phyloP scores from a whole-genome alignment of 768 basidiomycete genomes.

The Kwoniella europaea region DNA sequence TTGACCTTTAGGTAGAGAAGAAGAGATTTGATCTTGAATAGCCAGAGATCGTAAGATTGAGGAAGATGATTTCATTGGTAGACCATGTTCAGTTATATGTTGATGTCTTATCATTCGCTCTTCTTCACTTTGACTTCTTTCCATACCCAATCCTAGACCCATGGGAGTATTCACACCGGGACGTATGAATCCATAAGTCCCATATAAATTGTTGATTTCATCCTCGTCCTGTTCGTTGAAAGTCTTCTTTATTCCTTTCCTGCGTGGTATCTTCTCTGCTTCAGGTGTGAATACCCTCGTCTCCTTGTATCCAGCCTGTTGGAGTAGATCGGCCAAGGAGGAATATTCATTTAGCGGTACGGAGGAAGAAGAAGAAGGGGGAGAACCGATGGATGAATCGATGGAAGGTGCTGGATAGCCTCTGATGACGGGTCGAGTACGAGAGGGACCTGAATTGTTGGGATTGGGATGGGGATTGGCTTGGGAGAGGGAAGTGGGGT shows the following conservation, averaged over 20 bases:
- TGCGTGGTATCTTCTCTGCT: slow-evolving; percentile 60
- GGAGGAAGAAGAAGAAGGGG: slow-evolving; percentile 11
- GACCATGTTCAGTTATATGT: slow-evolving; percentile 44
- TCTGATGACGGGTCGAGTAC: slow-evolving; percentile 7
- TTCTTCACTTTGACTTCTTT: not conserved
- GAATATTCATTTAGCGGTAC: slow-evolving; percentile 64
- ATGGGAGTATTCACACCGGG: not conserved
- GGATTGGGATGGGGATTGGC: not conserved
- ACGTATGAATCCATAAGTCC: slow-evolving; percentile 33
- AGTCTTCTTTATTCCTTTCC: slow-evolving; percentile 35
- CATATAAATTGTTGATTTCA: slow-evolving; percentile 36
- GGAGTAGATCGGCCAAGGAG: slow-evolving; percentile 79
- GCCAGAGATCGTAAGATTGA: slow-evolving; percentile 39
- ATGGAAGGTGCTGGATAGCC: slow-evolving; percentile 25
- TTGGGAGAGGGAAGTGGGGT: slow-evolving; percentile 37
- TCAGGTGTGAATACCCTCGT: slow-evolving; percentile 88
- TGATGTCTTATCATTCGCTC: slow-evolving; percentile 20
- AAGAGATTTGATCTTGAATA: slow-evolving; percentile 31
- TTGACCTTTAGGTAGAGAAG: slow-evolving; percentile 2
- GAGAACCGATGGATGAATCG: slow-evolving; percentile 17
- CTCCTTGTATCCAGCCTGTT: slow-evolving; percentile 89
- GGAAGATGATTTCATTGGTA: slow-evolving; percentile 43
- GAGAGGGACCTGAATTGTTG: slow-evolving; percentile 28
- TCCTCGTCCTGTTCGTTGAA: slow-evolving; percentile 42
- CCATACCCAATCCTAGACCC: not conserved